Evolutionary conservation across 2,329 filamentous ascomycete genomes (phyloP).

Genomic region (Ampelomyces quisqualis): DNA sequence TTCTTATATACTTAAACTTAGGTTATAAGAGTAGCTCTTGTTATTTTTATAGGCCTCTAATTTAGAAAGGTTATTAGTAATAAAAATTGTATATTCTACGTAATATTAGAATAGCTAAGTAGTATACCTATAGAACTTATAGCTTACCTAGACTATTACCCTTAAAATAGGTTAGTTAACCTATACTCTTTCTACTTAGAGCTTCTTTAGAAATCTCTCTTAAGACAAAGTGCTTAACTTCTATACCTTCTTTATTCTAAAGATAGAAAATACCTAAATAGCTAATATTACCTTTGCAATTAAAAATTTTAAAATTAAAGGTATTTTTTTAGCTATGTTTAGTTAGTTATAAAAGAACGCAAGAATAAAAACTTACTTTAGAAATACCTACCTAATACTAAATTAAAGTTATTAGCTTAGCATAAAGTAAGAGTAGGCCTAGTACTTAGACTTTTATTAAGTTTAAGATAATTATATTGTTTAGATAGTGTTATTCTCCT

Average conservation of each 20-base stretch:
- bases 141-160: slow-evolving; percentile 11
- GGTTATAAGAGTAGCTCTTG: no score
- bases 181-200: slow-evolving; percentile 3
- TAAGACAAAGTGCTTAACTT: slow-evolving; percentile 5
- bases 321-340: slow-evolving; percentile 5
- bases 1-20: background rate
- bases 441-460: slow-evolving; percentile 4
- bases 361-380: slow-evolving; percentile 1
- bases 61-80: no score
- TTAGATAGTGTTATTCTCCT: slow-evolving; percentile 4
- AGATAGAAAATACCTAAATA: background rate
- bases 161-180: slow-evolving; percentile 5
- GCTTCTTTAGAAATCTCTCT: slow-evolving; percentile 2
- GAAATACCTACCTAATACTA: slow-evolving; percentile 5
- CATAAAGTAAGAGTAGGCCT: slow-evolving; percentile 3
- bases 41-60: no score
- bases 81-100: no score
- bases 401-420: slow-evolving; percentile 3
- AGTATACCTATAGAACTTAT: no score
- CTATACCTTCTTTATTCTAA: background rate
- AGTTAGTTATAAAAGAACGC: slow-evolving; percentile 2
- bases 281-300: background rate
- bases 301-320: slow-evolving; percentile 2
- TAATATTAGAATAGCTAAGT: no score
- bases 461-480: slow-evolving; percentile 1